A percentile compares a stretch with the other conserved stretches of the same genome.
phyloP scores from a whole-genome alignment of 352 stramenopile species.

The Elongisporangium undulatum region DNA sequence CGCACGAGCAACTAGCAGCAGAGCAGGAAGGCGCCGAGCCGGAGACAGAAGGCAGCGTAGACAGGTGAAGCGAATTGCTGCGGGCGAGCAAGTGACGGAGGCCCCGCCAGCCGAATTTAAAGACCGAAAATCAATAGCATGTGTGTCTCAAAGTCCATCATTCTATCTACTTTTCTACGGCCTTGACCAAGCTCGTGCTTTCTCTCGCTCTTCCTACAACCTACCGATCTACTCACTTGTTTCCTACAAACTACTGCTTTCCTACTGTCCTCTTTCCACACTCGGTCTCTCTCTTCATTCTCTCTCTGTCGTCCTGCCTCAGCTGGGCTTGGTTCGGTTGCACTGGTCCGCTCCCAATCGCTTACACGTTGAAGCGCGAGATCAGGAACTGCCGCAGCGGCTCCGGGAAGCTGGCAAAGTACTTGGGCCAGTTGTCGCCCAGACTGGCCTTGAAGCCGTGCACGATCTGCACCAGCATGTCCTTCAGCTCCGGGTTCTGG shows the following conservation, averaged over 20 bases:
- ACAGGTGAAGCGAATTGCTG: not conserved
- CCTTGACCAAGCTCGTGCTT: not conserved
- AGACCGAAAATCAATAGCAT: not conserved
- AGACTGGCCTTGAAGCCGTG: constrained; percentile 87
- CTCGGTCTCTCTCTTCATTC: not conserved
- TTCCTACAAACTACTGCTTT: not conserved
- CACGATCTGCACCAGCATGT: constrained; percentile 87
- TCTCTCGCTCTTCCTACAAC: not conserved
- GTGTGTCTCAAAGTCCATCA: not conserved
- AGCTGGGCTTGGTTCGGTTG: too few species aligned
- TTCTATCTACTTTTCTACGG: not conserved
- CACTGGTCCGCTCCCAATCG: not conserved
- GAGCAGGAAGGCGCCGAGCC: not conserved
- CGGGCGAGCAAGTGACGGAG: too few species aligned
- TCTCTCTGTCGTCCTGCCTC: constrained; percentile 2
- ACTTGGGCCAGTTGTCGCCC: constrained; percentile 82
- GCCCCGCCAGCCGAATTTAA: too few species aligned
- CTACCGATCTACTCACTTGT: not conserved
- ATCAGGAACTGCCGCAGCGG: constrained; percentile 76
- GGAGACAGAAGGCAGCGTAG: not conserved
- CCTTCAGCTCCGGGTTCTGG: constrained; percentile 70
- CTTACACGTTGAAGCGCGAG: constrained; percentile 80
- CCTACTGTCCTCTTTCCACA: not conserved
- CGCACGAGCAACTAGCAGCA: not conserved
- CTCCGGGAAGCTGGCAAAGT: constrained; percentile 83